Base-by-base conservation (phyloP, 805 yeast species). In the Kodamaea laetipori region DNA sequence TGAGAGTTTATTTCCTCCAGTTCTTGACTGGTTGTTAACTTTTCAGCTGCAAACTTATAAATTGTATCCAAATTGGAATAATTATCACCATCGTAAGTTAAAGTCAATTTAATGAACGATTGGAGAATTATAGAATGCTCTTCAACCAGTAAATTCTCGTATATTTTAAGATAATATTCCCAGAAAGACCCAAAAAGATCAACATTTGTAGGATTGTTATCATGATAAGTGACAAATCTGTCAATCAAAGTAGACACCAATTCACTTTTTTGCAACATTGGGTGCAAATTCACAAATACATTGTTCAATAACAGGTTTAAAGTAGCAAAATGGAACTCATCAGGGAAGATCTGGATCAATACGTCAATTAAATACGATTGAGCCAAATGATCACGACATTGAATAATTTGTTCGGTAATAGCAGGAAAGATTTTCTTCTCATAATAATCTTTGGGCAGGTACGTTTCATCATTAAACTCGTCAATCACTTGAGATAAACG, bases 301-400 rank as follows among this genome's bases (percentile, higher is more conserved):
- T 74, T 75, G 38, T 60, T 61, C 51, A 94, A 71, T 51, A 86
- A 80, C 24, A 69, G 66, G 41, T 82, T 81, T 53, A 94, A 69
- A 0, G 97, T 87, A 15, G 74, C 74, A 47, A 90, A 66, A 56
- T 94, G 98, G 61, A 85, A 92, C 50, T 86, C 88, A 56, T 88
- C 97, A 1, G 98, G 97, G 68, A 94, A 94, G 1, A 90, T 95
- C 60, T 92, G 97, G 43, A 90, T 84, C 41, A 94, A 74, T 9
- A 94, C 96, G 58, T 94, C 99, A 39, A 90, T 72, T 45, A 94
- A 67, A 59, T 94, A 94, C 57, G 85, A 90, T 66, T 94, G 99
- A 3, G 98, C 97, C 47, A 94, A 74, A 21, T 81, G 82, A 60
- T 94, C 99, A 47, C 86, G 78, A 60, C 98, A 94, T 60, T 90